These are phyloP conservation scores for Fusarium sp. DNA, from an alignment of 2,329 filamentous ascomycete genomes.

Conservation along the genomic window DNA sequence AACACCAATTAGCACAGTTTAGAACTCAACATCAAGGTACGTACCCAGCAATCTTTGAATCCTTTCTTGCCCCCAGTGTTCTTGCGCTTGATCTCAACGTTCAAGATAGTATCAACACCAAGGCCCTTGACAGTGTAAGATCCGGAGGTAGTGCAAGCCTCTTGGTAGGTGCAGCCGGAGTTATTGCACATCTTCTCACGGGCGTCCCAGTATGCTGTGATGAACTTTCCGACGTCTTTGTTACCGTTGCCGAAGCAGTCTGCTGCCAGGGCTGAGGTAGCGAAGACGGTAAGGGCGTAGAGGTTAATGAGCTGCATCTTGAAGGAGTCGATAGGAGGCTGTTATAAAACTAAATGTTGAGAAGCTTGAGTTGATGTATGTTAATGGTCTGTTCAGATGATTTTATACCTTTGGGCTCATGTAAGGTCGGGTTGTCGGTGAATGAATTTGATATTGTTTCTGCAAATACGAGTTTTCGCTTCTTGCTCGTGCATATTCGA, in stretches of 20 bases:
- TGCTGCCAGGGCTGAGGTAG: constrained; percentile 9
- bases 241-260: constrained; percentile 18
- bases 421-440: rapidly evolving
- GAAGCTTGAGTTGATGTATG: rapidly evolving
- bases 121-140: not conserved
- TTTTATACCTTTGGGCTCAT: rapidly evolving
- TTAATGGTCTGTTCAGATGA: rapidly evolving
- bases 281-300: constrained; percentile 6
- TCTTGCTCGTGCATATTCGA: no score
- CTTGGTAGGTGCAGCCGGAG: constrained; percentile 19
- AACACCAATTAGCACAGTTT: not conserved
- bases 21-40: not conserved
- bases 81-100: constrained; percentile 21
- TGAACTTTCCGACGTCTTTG: not conserved
- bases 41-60: constrained; percentile 33
- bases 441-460: rapidly evolving
- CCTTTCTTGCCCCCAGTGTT: constrained; percentile 24
- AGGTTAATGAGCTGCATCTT: constrained; percentile 21
- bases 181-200: constrained; percentile 29
- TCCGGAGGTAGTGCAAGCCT: constrained; percentile 8
- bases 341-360: rapidly evolving
- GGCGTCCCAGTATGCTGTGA: constrained; percentile 23
- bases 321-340: rapidly evolving
- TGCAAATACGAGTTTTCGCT: not conserved
- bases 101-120: constrained; percentile 1